Percentiles rank a stretch among this genome's conserved stretches.
Evolutionary conservation across 1,284 basidiomycete species (phyloP).

Genomic region (Termitomyces sp.): DNA sequence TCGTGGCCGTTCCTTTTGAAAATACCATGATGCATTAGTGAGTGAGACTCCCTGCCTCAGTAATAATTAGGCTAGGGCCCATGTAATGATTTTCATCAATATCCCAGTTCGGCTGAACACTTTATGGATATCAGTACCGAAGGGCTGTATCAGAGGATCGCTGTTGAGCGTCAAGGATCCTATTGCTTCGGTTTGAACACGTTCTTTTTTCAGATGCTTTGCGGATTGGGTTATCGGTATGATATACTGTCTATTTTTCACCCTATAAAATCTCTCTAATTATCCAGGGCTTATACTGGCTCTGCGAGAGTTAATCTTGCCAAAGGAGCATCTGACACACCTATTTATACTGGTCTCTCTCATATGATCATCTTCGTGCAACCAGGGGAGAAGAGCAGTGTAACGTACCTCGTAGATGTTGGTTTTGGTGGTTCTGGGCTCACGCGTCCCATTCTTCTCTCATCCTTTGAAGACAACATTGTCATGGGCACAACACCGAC

Average conservation of each 20-base stretch:
- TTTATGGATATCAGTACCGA: conserved; percentile 16
- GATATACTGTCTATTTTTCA: not conserved
- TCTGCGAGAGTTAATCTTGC: conserved; percentile 10
- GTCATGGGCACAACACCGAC: conserved; percentile 24
- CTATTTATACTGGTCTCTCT: conserved; percentile 1
- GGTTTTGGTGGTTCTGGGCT: conserved; percentile 29
- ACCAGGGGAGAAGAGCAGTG: conserved; percentile 26
- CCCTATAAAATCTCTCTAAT: not conserved
- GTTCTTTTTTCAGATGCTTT: conserved; percentile 16
- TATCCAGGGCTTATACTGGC: conserved; percentile 11
- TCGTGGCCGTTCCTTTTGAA: conserved; percentile 18
- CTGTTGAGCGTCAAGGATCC: conserved; percentile 15
- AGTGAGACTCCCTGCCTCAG: conserved; percentile 12
- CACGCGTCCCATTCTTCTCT: conserved; percentile 31
- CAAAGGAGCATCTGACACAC: conserved; percentile 2
- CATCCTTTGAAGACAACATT: conserved; percentile 22
- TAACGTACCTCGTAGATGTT: conserved; percentile 35
- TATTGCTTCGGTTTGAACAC: conserved; percentile 18
- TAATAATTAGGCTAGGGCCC: not conserved
- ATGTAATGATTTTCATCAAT: not conserved
- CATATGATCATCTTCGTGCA: conserved; percentile 38
- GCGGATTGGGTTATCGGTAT: conserved; percentile 18
- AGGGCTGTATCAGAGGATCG: conserved; percentile 16
- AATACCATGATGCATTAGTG: conserved; percentile 22
- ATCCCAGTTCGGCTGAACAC: conserved; percentile 14